phyloP scores from a whole-genome alignment of 805 yeast species.

The Starmerella sp. region DNA sequence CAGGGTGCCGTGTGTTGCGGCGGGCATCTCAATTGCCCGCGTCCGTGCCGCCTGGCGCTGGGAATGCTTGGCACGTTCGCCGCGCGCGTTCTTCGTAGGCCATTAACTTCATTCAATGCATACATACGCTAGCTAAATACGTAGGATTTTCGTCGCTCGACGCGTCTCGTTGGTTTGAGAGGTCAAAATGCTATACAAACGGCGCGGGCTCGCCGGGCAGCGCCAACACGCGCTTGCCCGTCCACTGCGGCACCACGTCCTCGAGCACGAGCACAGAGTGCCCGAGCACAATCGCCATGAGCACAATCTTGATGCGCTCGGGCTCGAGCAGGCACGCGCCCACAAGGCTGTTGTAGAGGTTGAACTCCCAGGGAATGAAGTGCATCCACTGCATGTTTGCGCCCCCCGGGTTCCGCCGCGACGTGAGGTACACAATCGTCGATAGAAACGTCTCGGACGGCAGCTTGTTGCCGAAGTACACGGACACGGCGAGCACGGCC shows the following conservation, averaged over 20 bases:
- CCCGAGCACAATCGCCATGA: constrained; percentile 33
- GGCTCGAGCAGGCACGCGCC: background rate
- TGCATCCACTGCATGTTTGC: constrained; percentile 34
- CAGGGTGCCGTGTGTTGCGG: too few species aligned
- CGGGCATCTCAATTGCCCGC: too few species aligned
- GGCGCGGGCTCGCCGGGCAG: constrained; percentile 8
- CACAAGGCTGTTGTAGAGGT: constrained; percentile 14
- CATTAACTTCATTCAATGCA: background rate
- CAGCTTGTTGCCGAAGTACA: constrained; percentile 21
- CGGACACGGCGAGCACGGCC: constrained; percentile 27
- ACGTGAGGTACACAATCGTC: constrained; percentile 37
- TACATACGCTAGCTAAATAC: background rate
- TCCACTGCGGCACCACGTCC: constrained; percentile 35
- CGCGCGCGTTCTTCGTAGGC: too few species aligned
- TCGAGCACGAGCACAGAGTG: constrained; percentile 34
- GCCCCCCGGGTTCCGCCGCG: constrained; percentile 36
- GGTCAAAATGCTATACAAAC: background rate
- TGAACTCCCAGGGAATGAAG: constrained; percentile 19
- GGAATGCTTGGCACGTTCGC: too few species aligned
- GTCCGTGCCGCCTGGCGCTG: too few species aligned
- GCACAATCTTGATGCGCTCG: background rate
- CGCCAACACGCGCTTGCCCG: constrained; percentile 6
- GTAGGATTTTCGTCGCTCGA: background rate
- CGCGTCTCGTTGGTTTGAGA: too few species aligned
- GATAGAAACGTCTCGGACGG: constrained; percentile 30